Percentiles rank a stretch among this genome's conserved stretches.
Conservation (phyloP, 257 asterid species). For the Fraxinus americana region DNA sequence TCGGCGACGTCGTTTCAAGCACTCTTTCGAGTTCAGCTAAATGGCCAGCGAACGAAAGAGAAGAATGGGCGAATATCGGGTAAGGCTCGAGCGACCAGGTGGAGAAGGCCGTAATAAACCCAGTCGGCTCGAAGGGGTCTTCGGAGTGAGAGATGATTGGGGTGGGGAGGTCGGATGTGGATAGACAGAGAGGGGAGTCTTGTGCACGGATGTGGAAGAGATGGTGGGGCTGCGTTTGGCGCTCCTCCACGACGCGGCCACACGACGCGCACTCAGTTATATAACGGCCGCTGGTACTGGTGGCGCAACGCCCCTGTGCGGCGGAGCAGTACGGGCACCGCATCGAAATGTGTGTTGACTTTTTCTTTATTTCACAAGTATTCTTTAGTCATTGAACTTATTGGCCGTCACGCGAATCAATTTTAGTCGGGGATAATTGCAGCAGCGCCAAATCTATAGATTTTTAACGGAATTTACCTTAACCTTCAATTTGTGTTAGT, state of each 20-base stretch:
- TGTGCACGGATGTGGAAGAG: constrained; percentile 96
- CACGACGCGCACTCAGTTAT: constrained; percentile 86
- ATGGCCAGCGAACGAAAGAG: constrained; percentile 84
- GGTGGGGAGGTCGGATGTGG: constrained; percentile 92
- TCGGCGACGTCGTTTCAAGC: too few species aligned
- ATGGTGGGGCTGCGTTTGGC: constrained; percentile 86
- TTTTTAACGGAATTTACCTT: too few species aligned
- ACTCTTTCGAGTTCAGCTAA: constrained; percentile 91
- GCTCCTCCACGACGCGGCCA: constrained; percentile 89
- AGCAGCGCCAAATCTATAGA: too few species aligned
- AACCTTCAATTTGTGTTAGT: too few species aligned
- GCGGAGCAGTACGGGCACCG: constrained; percentile 94
- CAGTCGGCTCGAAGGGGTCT: constrained; percentile 90
- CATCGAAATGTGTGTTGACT: constrained; percentile 32
- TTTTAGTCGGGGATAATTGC: too few species aligned
- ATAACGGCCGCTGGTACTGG: constrained; percentile 64
- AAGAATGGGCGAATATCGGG: constrained; percentile 76
- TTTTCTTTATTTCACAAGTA: too few species aligned
- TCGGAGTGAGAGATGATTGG: constrained; percentile 47
- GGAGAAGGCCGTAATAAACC: constrained; percentile 93
- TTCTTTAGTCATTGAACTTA: too few species aligned
- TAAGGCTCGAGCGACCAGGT: constrained; percentile 95
- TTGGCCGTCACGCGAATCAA: too few species aligned
- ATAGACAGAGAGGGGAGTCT: constrained; percentile 86
- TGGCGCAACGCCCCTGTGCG: constrained; percentile 75